These are phyloP conservation scores for Rhodotorula sp. DNA, from an alignment of 1,284 basidiomycete genomes.

Conservation along the genomic window DNA sequence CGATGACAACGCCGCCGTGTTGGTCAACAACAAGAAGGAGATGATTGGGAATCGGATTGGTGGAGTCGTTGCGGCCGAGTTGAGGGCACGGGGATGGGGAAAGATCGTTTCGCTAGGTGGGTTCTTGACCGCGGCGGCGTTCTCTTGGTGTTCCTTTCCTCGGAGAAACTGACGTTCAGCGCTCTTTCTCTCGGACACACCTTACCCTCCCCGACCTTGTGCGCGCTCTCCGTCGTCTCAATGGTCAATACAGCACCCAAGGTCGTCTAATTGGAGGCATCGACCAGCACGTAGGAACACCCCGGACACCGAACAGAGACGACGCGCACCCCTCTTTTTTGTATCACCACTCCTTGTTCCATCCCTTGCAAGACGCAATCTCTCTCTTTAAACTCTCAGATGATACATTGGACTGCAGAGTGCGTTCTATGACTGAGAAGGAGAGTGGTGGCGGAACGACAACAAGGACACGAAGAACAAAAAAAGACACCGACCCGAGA, in stretches of 20 bases:
- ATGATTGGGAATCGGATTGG: conserved; percentile 93
- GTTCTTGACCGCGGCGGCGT: too few relatives aligned
- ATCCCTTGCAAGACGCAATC: too few relatives aligned
- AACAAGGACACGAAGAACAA: too few relatives aligned
- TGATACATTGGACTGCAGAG: too few relatives aligned
- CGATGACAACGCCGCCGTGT: conserved; percentile 95
- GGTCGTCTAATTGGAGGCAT: conserved; percentile 6
- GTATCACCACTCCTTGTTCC: background rate
- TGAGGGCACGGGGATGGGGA: conserved; percentile 88
- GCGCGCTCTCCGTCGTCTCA: too few relatives aligned
- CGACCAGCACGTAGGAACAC: background rate
- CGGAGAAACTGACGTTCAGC: too few relatives aligned
- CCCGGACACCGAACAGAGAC: background rate
- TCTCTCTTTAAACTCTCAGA: too few relatives aligned
- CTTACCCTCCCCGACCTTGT: too few relatives aligned
- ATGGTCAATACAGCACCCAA: conserved; percentile 16
- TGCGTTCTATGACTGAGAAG: too few relatives aligned
- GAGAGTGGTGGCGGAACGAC: background rate
- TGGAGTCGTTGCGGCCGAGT: conserved; percentile 86
- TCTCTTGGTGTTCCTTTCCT: too few relatives aligned
- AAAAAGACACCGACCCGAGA: background rate
- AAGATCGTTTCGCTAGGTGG: conserved; percentile 69
- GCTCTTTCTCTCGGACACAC: too few relatives aligned
- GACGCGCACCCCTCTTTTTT: too few relatives aligned
- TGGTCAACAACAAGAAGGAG: conserved; percentile 95